Percentiles rank a stretch among this genome's conserved stretches.
phyloP scores from a whole-genome alignment of 306 rosid species.

The Sophora flavescens region DNA sequence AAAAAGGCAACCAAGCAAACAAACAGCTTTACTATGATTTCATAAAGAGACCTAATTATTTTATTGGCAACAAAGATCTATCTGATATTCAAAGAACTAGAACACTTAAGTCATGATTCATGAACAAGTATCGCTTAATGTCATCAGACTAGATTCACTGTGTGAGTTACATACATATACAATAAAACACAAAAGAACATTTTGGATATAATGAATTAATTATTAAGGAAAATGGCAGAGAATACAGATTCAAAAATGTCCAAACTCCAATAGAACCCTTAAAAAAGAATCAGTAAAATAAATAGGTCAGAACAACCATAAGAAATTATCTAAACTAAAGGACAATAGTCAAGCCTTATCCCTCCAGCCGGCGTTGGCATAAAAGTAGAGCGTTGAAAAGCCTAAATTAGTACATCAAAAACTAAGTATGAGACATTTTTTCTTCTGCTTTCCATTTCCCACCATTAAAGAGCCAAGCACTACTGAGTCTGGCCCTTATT shows the following conservation, averaged over 20 bases:
- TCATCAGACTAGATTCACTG: no score
- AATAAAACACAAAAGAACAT: neutral
- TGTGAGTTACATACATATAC: no score
- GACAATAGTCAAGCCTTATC: neutral
- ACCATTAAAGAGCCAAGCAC: neutral
- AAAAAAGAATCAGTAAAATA: neutral
- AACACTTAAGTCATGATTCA: no score
- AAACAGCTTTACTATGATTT: no score
- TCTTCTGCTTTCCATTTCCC: neutral
- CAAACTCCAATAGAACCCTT: neutral
- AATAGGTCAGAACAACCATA: neutral
- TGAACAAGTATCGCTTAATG: no score
- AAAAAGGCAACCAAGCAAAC: slow-evolving; percentile 1
- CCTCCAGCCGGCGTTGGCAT: neutral
- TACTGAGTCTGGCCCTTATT: neutral
- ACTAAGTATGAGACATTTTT: neutral
- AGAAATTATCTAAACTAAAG: neutral
- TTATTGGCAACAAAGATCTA: no score
- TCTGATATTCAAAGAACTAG: no score
- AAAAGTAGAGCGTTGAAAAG: neutral
- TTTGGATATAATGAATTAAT: neutral
- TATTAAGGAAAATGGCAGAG: neutral
- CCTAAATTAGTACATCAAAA: neutral
- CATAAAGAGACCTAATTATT: no score
- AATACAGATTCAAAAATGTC: neutral